Evolutionary conservation across 495 filamentous ascomycete species (phyloP), one percentile per base, ranked within the genome.

Genomic region (Tuber borchii): DNA sequence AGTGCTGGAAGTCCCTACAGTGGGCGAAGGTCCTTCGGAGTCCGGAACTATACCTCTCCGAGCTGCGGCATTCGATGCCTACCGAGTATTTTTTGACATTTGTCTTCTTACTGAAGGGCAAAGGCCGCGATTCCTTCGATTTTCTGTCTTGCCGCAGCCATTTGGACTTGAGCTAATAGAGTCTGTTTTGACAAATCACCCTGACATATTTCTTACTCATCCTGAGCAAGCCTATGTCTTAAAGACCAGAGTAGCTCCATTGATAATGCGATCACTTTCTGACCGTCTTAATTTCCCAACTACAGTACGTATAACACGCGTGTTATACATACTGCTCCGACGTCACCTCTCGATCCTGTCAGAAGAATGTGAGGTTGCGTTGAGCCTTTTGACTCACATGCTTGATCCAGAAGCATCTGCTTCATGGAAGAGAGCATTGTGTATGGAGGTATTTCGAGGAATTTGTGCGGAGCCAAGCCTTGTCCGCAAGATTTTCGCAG

Each of bases 151-250:
- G 20, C 89, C 93, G 1, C 90, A 93, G 71, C 90, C 90, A 1
- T 94, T 96, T 77, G 93, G 93, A 31, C 85, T 99, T 2, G 95
- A 98, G 81, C 86, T 98, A 45, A 93, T 98, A 77, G 95, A 97
- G 85, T 94, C 93, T 8, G 88, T 97, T 46, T 84, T 99, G 69
- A 88, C 90, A 5, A 96, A 94, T 81, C 94, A 97, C 86, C 89
- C 91, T 22, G 86, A 88, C 44, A 91, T 97, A 43, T 94, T 97
- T 83, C 85, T 89, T 10, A 86, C 86, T 1, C 95, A 97, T 82
- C 86, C 89, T 0, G 95, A 99, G 82, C 91, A 96, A 80, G 88
- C 90, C 8, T 87, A 95, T 80, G 88, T 96, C 40, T 84, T 97
- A 40, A 89, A 91, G n/a, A 87, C 86, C n/a, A 87, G 91, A 37